A percentile compares a stretch with the other conserved stretches of the same genome.
Evolutionary conservation across 2,329 filamentous ascomycete species (phyloP).

Genomic region (Cordyceps sp.): DNA sequence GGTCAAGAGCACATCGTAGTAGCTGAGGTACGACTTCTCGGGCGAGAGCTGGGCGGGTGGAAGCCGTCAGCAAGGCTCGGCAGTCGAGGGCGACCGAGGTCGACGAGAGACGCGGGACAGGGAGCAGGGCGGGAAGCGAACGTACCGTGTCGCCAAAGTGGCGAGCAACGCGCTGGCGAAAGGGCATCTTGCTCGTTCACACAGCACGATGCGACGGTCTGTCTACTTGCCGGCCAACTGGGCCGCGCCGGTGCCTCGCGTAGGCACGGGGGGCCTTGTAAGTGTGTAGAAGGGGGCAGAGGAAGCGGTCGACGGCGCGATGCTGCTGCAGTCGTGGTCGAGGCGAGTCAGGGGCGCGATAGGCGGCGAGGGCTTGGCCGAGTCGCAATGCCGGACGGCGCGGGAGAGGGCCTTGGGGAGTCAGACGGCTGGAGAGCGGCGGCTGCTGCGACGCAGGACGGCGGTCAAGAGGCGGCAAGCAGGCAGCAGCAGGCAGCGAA

Average conservation of each 20-base stretch:
- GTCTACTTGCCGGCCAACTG: not conserved
- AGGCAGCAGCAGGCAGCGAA: too few relatives aligned
- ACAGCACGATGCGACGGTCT: not conserved
- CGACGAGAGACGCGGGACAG: not conserved
- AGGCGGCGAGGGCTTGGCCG: too few relatives aligned
- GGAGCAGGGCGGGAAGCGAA: constrained; percentile 1
- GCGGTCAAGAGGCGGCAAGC: too few relatives aligned
- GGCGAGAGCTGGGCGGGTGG: constrained; percentile 26
- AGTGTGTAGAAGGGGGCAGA: too few relatives aligned
- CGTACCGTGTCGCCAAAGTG: constrained; percentile 30
- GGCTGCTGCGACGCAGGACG: too few relatives aligned
- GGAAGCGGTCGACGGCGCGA: too few relatives aligned
- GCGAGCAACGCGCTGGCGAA: constrained; percentile 25
- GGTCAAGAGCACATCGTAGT: constrained; percentile 41
- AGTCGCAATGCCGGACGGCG: too few relatives aligned
- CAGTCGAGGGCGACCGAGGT: too few relatives aligned
- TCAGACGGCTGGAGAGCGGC: too few relatives aligned
- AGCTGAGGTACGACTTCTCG: constrained; percentile 21
- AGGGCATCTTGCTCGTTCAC: constrained; percentile 17
- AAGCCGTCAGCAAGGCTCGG: not conserved
- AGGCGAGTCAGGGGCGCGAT: too few relatives aligned
- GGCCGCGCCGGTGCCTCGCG: not conserved
- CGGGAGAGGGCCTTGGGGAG: too few relatives aligned
- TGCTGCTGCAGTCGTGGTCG: too few relatives aligned
- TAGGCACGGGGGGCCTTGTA: not conserved